These are phyloP conservation scores for Chalciporus pseudorubinellus DNA, from an alignment of 768 basidiomycete genomes.

Conservation along the genomic window DNA sequence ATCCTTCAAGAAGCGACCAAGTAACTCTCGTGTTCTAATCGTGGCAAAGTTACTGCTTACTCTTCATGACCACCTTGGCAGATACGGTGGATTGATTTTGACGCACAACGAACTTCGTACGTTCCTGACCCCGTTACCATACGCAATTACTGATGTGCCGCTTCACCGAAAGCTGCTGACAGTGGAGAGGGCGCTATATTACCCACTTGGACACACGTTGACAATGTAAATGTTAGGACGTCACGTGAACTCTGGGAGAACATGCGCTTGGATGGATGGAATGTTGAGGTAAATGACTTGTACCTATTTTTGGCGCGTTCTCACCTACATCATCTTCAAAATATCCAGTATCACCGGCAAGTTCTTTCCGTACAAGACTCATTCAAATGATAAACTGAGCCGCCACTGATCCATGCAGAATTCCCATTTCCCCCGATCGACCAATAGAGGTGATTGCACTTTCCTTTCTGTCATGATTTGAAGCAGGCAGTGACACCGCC, in stretches of 20 bases:
- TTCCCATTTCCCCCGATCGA: slow-evolving; percentile 92
- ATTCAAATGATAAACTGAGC: slow-evolving; percentile 9
- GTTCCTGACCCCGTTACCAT: slow-evolving; percentile 15
- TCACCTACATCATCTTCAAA: slow-evolving; percentile 13
- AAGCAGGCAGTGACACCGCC: neutral
- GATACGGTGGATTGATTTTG: slow-evolving; percentile 86
- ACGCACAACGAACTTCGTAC: slow-evolving; percentile 91
- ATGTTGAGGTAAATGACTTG: slow-evolving; percentile 66
- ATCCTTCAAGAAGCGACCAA: slow-evolving; percentile 81
- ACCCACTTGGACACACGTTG: slow-evolving; percentile 93
- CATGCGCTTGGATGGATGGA: slow-evolving; percentile 83
- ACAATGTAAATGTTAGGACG: slow-evolving; percentile 79
- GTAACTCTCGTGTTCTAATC: slow-evolving; percentile 31
- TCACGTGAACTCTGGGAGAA: slow-evolving; percentile 81
- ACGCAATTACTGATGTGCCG: slow-evolving; percentile 4
- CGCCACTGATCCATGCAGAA: slow-evolving; percentile 42
- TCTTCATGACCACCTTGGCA: slow-evolving; percentile 28
- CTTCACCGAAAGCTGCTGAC: slow-evolving; percentile 40
- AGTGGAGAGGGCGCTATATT: slow-evolving; percentile 78
- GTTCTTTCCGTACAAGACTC: slow-evolving; percentile 10
- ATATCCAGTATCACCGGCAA: slow-evolving; percentile 71
- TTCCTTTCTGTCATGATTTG: neutral
- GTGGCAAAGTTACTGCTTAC: neutral
- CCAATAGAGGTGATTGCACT: slow-evolving; percentile 70
- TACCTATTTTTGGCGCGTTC: neutral